A percentile compares a stretch with the other conserved stretches of the same genome.
phyloP scores from a whole-genome alignment of 1,284 basidiomycete genomes.

The Sphaerobolus stellatus region DNA sequence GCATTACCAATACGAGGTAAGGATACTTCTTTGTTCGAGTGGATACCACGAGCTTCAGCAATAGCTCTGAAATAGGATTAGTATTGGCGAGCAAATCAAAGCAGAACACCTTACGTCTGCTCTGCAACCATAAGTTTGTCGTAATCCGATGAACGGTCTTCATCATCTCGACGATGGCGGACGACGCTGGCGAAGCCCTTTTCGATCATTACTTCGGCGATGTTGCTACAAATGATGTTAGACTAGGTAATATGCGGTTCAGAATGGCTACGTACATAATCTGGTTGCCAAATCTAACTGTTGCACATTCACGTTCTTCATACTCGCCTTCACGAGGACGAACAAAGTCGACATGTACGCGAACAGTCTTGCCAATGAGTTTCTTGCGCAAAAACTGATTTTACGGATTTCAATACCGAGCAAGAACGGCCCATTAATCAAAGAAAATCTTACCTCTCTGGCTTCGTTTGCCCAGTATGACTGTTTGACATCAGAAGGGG shows the following conservation, averaged over 20 bases:
- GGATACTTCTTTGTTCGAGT: conserved; percentile 85
- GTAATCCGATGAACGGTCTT: conserved; percentile 90
- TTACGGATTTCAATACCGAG: neutral
- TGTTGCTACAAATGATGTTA: conserved; percentile 56
- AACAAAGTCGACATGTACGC: conserved; percentile 82
- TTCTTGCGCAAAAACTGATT: conserved; percentile 80
- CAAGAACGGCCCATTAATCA: neutral
- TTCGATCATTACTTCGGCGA: conserved; percentile 91
- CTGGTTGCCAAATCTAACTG: conserved; percentile 79
- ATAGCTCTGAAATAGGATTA: conserved; percentile 55
- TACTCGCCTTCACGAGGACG: conserved; percentile 92
- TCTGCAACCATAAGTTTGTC: conserved; percentile 96
- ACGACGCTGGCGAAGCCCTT: conserved; percentile 90
- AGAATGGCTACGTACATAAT: conserved; percentile 53
- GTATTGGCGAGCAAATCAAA: conserved; percentile 5
- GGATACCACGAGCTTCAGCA: conserved; percentile 81
- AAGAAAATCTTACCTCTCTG: conserved; percentile 50
- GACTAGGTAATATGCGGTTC: neutral
- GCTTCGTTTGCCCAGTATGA: conserved; percentile 90
- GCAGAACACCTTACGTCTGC: conserved; percentile 60
- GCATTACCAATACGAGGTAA: conserved; percentile 78
- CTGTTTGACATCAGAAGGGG: conserved; percentile 84
- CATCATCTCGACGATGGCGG: conserved; percentile 92
- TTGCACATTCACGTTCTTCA: conserved; percentile 90
- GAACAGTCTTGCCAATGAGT: conserved; percentile 88